phyloP scores from a whole-genome alignment of 768 basidiomycete species.

The Serendipita vermifera region DNA sequence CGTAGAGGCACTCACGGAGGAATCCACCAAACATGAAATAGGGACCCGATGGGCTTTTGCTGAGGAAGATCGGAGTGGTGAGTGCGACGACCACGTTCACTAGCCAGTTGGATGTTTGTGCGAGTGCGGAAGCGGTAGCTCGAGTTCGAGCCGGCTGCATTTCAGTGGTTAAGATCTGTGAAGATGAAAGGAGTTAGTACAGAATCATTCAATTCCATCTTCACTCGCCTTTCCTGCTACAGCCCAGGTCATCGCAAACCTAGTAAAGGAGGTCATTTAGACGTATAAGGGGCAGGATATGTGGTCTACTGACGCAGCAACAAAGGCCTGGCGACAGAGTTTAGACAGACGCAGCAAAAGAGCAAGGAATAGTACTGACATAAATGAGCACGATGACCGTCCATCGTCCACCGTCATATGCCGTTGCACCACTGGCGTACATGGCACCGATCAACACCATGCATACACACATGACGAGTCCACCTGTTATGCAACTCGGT shows the following conservation, averaged over 20 bases:
- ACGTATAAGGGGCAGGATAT: no score
- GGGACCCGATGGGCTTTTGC: conserved; percentile 31
- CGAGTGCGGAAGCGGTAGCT: conserved; percentile 30
- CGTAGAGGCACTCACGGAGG: conserved; percentile 10
- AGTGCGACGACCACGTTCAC: conserved; percentile 35
- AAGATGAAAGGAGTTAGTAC: conserved; percentile 5
- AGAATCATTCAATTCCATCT: not conserved
- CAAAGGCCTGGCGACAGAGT: conserved; percentile 23
- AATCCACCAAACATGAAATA: conserved; percentile 36
- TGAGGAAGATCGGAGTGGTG: conserved; percentile 36
- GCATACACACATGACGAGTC: conserved; percentile 26
- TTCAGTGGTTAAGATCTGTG: conserved; percentile 32
- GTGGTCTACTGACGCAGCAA: conserved; percentile 25
- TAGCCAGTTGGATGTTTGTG: conserved; percentile 33
- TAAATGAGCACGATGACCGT: conserved; percentile 36
- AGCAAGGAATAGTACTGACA: not conserved
- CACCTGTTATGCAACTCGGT: conserved; percentile 32
- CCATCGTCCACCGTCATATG: conserved; percentile 25
- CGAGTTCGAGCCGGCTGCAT: conserved; percentile 37
- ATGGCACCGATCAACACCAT: conserved; percentile 34
- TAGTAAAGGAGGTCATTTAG: no score
- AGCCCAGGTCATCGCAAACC: conserved; percentile 33
- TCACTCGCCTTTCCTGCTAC: conserved; percentile 19
- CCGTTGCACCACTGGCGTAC: conserved; percentile 29
- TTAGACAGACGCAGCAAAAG: not conserved